Base-by-base conservation (phyloP, 352 stramenopile species). In the Pythium myriotylum region DNA sequence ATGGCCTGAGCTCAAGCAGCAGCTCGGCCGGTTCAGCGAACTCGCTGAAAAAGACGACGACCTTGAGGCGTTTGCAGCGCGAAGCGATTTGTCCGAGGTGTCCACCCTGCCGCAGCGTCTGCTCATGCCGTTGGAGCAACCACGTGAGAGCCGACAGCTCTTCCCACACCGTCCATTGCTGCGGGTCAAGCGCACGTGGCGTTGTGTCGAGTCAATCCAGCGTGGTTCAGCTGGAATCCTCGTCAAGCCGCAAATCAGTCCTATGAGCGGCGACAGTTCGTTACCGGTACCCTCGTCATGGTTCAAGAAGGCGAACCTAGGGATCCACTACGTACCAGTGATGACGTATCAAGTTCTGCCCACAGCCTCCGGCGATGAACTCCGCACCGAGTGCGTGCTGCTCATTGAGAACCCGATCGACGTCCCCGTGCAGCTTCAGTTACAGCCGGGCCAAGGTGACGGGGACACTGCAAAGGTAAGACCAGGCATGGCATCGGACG, bases 201-300 rank as follows among this genome's bases (percentile, higher is more conserved):
- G 88, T 2, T 96, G 88, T 58, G 77, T 94, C 40, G 86, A 96
- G 57, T 91, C 83, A 22, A 95, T 94, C 41, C 59, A 88, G 27
- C 71, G 72, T 17, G 84, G 84, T 12, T 83, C 77, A 7, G 81
- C 86, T 6, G 87, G 87, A 16, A 96, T 96, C 52, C 74, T 96
- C 12, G 84, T 96, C 8, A 96, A 96, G 56, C 84, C 86, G n/a
- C 88, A 96, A 65, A 96, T 96, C 72, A 95, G 87, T 53, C 88
- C 88, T 0, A 92, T 96, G 79, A 96, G 86, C 57, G 88, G 86
- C 17, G 88, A 96, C 65, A 92, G 79, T 46, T 96, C 88, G 8
- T 73, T 96, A 43, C 81, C 84, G 0, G 72, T 95, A 5, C 76
- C 81, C 0, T 75, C 78, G 5, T 84, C 86, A 43, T 95, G 86